Conservation (phyloP, 768 basidiomycete genomes). For the Suillus spraguei region DNA sequence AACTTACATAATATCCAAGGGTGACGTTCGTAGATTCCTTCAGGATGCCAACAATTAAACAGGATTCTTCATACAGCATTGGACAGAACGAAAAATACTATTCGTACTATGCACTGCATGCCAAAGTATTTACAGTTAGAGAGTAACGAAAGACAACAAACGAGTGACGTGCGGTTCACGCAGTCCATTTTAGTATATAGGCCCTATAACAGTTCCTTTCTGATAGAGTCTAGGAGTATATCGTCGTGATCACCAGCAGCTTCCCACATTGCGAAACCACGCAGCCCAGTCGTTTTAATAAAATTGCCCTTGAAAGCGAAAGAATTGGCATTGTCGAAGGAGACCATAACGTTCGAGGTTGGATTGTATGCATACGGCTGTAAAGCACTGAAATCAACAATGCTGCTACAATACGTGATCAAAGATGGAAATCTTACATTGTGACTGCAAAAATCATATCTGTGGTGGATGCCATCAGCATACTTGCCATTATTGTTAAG, state of each 20-base stretch:
- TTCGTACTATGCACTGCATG: background rate
- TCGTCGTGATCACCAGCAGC: constrained; percentile 61
- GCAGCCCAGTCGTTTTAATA: constrained; percentile 50
- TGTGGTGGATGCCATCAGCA: constrained; percentile 49
- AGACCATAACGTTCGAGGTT: constrained; percentile 52
- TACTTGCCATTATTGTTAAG: constrained; percentile 33
- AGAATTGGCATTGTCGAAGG: constrained; percentile 60
- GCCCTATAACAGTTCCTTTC: too few relatives aligned
- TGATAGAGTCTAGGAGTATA: too few relatives aligned
- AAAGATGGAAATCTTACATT: constrained; percentile 47
- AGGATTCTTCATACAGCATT: background rate
- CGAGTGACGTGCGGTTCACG: background rate
- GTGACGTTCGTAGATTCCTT: too few relatives aligned
- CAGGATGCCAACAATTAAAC: background rate
- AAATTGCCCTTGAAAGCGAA: constrained; percentile 52
- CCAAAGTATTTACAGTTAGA: background rate
- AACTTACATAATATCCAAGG: too few relatives aligned
- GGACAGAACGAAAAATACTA: background rate
- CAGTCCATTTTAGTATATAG: constrained; percentile 36
- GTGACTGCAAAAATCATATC: constrained; percentile 68
- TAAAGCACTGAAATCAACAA: constrained; percentile 37
- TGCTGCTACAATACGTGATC: constrained; percentile 42
- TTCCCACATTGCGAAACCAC: constrained; percentile 71
- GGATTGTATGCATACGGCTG: constrained; percentile 66
- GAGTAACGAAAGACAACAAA: background rate